A percentile compares a stretch with the other conserved stretches of the same genome.
These are phyloP conservation scores for Vitis vinifera DNA, from an alignment of 164 flowering plant species.

Conservation along the genomic window ASM3070453v1 NC_081823.1:7221001-7221500, in stretches of 20 bases:
- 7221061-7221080: conserved; percentile 41
- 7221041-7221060: conserved; percentile 52
- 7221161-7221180: neutral
- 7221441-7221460: neutral
- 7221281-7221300: conserved; percentile 81
- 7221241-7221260: conserved; percentile 37
- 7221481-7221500: conserved; percentile 5
- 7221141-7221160: neutral
- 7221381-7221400: conserved; percentile 55
- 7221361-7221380: conserved; percentile 1
- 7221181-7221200: neutral
- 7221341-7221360: neutral
- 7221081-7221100: neutral
- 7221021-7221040: conserved; percentile 82
- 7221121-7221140: neutral
- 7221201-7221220: neutral
- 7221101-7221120: neutral
- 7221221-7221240: conserved; percentile 13
- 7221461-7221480: conserved; percentile 1
- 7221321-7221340: neutral
- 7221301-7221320: conserved; percentile 51
- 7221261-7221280: conserved; percentile 47
- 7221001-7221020: conserved; percentile 59
- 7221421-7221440: conserved; percentile 49
- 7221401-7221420: conserved; percentile 39